A percentile compares a stretch with the other conserved stretches of the same genome.
phyloP scores from a whole-genome alignment of 331 rosid species.

The Arachis monticola region DNA sequence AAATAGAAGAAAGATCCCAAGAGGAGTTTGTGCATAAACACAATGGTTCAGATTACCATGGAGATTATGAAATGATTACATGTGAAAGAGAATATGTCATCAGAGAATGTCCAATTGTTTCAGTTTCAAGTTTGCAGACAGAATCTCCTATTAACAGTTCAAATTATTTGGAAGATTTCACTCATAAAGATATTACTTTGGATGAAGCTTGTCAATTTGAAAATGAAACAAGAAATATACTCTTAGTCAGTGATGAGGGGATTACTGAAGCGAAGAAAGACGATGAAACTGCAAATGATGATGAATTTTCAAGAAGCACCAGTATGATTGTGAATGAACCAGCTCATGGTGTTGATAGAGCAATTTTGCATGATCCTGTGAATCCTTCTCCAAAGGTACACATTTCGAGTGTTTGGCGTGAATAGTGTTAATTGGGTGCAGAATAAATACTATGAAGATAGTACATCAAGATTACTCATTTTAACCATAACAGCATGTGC shows the following conservation, averaged over 20 bases:
- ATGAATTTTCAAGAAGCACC: constrained; percentile 36
- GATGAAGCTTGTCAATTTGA: constrained; percentile 46
- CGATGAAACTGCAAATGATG: constrained; percentile 37
- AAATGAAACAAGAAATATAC: constrained; percentile 33
- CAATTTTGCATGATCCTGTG: constrained; percentile 40
- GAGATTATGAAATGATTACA: constrained; percentile 42
- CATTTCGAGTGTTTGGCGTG: background rate
- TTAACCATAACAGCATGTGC: background rate
- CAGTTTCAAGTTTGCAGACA: constrained; percentile 42
- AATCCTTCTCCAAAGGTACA: constrained; percentile 56
- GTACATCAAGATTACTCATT: background rate
- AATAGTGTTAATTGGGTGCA: constrained; percentile 2
- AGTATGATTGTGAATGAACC: constrained; percentile 39
- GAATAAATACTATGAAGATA: constrained; percentile 1
- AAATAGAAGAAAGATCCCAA: constrained; percentile 39
- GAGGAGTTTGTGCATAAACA: constrained; percentile 36
- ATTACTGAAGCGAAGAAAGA: constrained; percentile 35
- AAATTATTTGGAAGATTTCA: constrained; percentile 35
- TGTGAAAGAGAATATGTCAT: constrained; percentile 44
- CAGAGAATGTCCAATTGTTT: constrained; percentile 36
- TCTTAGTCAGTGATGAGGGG: constrained; percentile 34
- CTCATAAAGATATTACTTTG: constrained; percentile 30
- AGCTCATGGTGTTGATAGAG: constrained; percentile 37
- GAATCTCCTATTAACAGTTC: constrained; percentile 35
- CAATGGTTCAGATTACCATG: constrained; percentile 48